Percentiles rank a stretch among this genome's conserved stretches.
Evolutionary conservation across 352 stramenopile species (phyloP).

Genomic region (Phytopythium boreale): DNA sequence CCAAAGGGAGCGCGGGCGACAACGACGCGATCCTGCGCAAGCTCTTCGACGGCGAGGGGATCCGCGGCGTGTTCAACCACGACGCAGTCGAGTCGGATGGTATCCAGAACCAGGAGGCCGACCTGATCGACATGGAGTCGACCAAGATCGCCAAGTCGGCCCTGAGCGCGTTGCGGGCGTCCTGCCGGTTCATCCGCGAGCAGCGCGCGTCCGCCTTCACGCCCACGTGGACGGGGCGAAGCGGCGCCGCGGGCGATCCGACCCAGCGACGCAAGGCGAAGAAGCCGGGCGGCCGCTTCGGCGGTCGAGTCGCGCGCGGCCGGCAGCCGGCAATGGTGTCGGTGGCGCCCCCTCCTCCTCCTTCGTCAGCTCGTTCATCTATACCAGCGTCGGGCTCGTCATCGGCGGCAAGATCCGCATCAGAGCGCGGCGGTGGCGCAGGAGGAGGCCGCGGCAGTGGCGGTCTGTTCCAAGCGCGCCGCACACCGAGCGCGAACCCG

Average conservation of each 20-base stretch:
- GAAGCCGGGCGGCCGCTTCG: conserved; percentile 26
- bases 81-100: conserved; percentile 89
- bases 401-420: neutral
- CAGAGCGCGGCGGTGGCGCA: neutral
- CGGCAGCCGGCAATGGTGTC: conserved; percentile 7
- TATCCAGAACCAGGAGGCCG: conserved; percentile 85
- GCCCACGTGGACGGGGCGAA: conserved; percentile 76
- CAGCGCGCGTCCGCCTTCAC: conserved; percentile 62
- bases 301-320: conserved; percentile 31
- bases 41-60: conserved; percentile 88
- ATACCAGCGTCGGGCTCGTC: neutral
- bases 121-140: conserved; percentile 91
- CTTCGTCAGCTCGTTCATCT: neutral
- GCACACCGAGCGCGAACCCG: conserved; percentile 12
- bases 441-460: conserved; percentile 9
- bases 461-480: conserved; percentile 1
- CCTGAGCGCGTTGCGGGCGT: conserved; percentile 74
- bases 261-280: conserved; percentile 31
- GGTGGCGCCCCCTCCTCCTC: neutral
- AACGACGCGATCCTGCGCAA: conserved; percentile 89
- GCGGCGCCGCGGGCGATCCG: conserved; percentile 64
- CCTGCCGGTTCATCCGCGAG: conserved; percentile 66
- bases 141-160: conserved; percentile 88
- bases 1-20: conserved; percentile 24
- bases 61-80: conserved; percentile 96